phyloP scores from a whole-genome alignment of 176 grass and related monocot species.

The Zea mays region Zm-B73-REFERENCE-NAM-5.0 NC_050097.1:225844501-225845000 shows the following conservation, averaged over 20 bases:
- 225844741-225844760: too few species aligned
- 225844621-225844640: not conserved
- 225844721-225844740: not conserved
- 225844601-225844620: constrained; percentile 33
- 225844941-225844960: constrained; percentile 92
- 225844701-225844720: not conserved
- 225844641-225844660: constrained; percentile 30
- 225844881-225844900: constrained; percentile 71
- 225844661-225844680: not conserved
- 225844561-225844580: constrained; percentile 21
- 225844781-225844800: constrained; percentile 76
- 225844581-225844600: constrained; percentile 54
- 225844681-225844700: constrained; percentile 5
- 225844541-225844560: constrained; percentile 47
- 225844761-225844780: constrained; percentile 11
- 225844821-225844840: constrained; percentile 73
- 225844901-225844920: constrained; percentile 80
- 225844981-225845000: constrained; percentile 21
- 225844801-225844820: constrained; percentile 83
- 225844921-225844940: constrained; percentile 81
- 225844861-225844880: constrained; percentile 57
- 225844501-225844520: not conserved
- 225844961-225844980: constrained; percentile 70
- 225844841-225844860: constrained; percentile 46
- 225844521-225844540: constrained; percentile 17